phyloP scores from a whole-genome alignment of 495 filamentous ascomycete genomes.

The Aspergillus bridgeri region DNA sequence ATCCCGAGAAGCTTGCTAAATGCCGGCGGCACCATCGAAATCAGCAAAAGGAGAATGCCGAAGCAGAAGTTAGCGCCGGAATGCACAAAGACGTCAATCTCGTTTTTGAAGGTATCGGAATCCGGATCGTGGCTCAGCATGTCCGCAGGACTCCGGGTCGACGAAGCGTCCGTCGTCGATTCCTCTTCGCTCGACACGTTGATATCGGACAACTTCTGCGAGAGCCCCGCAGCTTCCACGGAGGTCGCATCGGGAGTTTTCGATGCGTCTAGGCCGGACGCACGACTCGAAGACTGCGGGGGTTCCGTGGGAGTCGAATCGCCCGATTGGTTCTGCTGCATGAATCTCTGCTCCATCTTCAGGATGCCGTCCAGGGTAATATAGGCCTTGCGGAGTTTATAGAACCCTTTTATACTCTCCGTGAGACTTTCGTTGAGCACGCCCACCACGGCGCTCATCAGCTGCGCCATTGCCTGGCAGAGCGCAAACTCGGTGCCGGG shows the following conservation, averaged over 20 bases:
- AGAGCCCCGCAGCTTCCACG: conserved; percentile 21
- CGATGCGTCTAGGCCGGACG: not conserved
- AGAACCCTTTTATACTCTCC: conserved; percentile 87
- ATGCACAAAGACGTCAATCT: conserved; percentile 82
- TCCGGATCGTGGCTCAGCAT: conserved; percentile 47
- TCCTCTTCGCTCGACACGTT: conserved; percentile 19
- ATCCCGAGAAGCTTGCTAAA: conserved; percentile 81
- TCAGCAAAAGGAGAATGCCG: conserved; percentile 76
- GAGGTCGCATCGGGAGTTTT: conserved; percentile 1
- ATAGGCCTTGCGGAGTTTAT: conserved; percentile 88
- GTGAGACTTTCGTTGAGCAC: conserved; percentile 92
- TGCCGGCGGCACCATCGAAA: conserved; percentile 87
- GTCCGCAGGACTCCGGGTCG: conserved; percentile 23
- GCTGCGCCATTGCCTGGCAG: conserved; percentile 72
- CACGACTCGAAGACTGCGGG: conserved; percentile 16
- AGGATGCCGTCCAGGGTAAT: conserved; percentile 74
- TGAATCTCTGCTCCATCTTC: conserved; percentile 58
- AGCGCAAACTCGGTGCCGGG: conserved; percentile 83
- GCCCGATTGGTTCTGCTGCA: conserved; percentile 34
- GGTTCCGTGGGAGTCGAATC: conserved; percentile 14
- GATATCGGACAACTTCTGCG: conserved; percentile 31
- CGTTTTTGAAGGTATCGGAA: conserved; percentile 58
- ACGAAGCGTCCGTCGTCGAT: not conserved
- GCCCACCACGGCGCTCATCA: conserved; percentile 85
- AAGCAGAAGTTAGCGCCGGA: conserved; percentile 87